Conservation (phyloP, 2,329 filamentous ascomycete species). For the Aspergillus awamori region DNA sequence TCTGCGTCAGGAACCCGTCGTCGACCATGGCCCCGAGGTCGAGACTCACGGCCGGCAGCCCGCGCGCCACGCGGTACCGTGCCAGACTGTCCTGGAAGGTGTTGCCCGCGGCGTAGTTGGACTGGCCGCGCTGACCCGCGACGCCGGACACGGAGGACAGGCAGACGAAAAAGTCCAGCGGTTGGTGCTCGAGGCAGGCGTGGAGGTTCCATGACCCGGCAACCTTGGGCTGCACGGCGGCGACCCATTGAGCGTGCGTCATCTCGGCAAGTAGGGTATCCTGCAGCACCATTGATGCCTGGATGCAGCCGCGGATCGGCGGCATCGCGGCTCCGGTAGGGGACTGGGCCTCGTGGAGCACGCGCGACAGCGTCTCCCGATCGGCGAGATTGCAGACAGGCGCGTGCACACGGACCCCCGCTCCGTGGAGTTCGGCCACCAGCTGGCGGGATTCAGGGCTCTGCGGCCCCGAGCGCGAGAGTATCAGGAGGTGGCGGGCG, state of each 20-base stretch:
- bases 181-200: neutral
- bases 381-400: constrained; percentile 14
- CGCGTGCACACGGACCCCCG: constrained; percentile 34
- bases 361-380: neutral
- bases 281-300: constrained; percentile 7
- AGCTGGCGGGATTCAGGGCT: neutral
- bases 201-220: constrained; percentile 7
- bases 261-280: constrained; percentile 2
- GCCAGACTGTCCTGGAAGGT: constrained; percentile 1
- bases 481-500: constrained; percentile 20
- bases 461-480: constrained; percentile 17
- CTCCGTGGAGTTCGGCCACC: neutral
- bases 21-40: neutral
- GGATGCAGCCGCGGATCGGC: constrained; percentile 9
- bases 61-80: neutral
- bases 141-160: constrained; percentile 5
- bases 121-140: constrained; percentile 7
- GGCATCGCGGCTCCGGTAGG: neutral
- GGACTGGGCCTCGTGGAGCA: neutral
- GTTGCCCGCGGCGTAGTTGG: constrained; percentile 7
- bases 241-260: neutral
- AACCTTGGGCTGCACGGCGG: constrained; percentile 1
- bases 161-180: constrained; percentile 10
- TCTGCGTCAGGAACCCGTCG: neutral
- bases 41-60: neutral